Conservation (phyloP, 1,139 yeast genomes). For the Saccharomycopsis hybrid region DNA sequence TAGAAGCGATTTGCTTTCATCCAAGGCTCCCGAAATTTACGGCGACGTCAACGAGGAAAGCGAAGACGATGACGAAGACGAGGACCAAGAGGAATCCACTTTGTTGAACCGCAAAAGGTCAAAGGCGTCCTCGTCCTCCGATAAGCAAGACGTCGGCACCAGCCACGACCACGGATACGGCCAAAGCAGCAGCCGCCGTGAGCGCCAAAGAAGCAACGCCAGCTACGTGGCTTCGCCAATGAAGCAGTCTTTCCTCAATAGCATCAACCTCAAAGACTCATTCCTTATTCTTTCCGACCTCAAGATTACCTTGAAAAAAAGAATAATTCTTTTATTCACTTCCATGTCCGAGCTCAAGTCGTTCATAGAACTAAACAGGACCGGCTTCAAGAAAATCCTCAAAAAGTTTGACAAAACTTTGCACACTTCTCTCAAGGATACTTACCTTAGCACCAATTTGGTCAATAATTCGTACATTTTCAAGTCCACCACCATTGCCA, state of each 20-base stretch:
- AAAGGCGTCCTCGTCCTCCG: neutral
- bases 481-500: constrained; percentile 35
- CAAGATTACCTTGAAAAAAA: constrained; percentile 56
- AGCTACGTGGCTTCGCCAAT: neutral
- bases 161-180: neutral
- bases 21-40: constrained; percentile 18
- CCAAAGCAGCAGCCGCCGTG: too few relatives aligned
- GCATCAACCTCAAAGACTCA: constrained; percentile 25
- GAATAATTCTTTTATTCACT: constrained; percentile 62
- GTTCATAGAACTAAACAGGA: constrained; percentile 56
- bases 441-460: constrained; percentile 66
- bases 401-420: constrained; percentile 69
- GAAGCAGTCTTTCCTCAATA: constrained; percentile 11
- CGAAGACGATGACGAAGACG: constrained; percentile 29
- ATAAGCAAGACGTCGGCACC: too few relatives aligned
- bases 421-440: constrained; percentile 40
- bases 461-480: constrained; percentile 43
- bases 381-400: constrained; percentile 62
- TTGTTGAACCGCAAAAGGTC: constrained; percentile 17
- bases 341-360: constrained; percentile 71
- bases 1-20: constrained; percentile 11
- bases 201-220: too few relatives aligned
- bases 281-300: constrained; percentile 36
- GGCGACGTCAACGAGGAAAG: constrained; percentile 20
- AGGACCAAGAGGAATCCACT: constrained; percentile 23